Base-by-base conservation (phyloP, 2,329 filamentous ascomycete species). In the Arthroderma uncinatum region DNA sequence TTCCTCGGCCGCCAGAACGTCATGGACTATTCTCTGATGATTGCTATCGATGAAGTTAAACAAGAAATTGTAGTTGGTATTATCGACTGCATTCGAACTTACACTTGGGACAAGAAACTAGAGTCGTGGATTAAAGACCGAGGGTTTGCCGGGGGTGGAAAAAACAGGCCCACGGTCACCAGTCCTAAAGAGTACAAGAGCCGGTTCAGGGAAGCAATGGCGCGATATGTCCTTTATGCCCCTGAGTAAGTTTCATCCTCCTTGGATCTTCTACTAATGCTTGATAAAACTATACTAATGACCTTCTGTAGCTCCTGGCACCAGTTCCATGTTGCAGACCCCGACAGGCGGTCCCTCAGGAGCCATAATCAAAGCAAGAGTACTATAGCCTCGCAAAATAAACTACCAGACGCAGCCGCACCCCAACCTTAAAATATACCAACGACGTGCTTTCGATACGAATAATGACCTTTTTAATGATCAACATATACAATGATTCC, bases 101-200 rank as follows among this genome's bases (percentile, higher is more conserved):
- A 97, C 69, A 98, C 93, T 0, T 98, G 93, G 90, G 93, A 98
- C 76, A 98, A 98, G 79, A 96, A 96, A 70, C 81, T 98, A n/a
- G 93, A 98, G 75, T 93, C 86, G 56, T 98, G 93, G 93, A 96
- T 98, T 79, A 98, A 98, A 73, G 91, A 97, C 68, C 86, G 92
- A 39, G 93, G 88, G 0, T 89, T 91, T 65, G 86, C 85, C 58
- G 84, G 85, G 30, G 83, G 87, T 58, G 88, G 94, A 66, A 85
- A 85, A 71, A 85, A 85, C 64, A 82, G 89, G 60, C 94, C 94
- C 7, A 98, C 93, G 0, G 93, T 98, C 54, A 98, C 93, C 9
- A 94, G 88, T 71, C 94, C 93, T 1, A 95, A 93, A 74, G 93
- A 98, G 73, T 98, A 98, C 71, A 94, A 96, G 72, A 91, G 87